Evolutionary conservation across 1,139 yeast genomes (phyloP), one percentile per base, ranked within the genome.

Genomic region (Nadsonia starkeyi-henricii): DNA sequence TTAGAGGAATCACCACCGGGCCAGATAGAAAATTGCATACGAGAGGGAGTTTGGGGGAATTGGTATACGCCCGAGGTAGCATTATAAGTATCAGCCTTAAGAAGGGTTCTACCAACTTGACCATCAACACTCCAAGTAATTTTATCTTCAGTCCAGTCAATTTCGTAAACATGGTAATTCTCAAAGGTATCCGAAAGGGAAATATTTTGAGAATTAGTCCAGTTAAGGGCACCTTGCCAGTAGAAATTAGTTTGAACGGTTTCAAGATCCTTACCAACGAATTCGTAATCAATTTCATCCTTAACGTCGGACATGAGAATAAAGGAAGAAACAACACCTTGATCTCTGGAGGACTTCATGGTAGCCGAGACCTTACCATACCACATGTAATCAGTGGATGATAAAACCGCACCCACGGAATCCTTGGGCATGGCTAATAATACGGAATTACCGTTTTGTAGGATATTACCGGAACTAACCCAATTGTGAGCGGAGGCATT

Each of bases 31-130:
- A 85, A 67, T 67, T 89, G 95, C 51, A 89, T 67, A 61, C 94
- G 77, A 47, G 91, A 72, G 1, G 97, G 97, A 2, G 96, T 86
- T 67, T 85, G 93, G n/a, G 97, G 97, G 69, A 64, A 89, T 52
- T 67, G 66, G 67, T 79, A 85, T 20, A 60, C 58, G 9, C 77
- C 69, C 12, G 75, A 54, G 18, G 95, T 83, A 4, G 65, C 63
- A 65, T 88, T 86, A 64, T 70, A 81, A 23, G 96, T 86, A 54
- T 77, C 84, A 19, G 68, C 67, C 61, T 70, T 82, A 47, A 72
- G 63, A 57, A 88, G 72, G 3, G 85, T 78, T 68, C 96, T 81
- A 39, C 80, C 79, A 15, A 64, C 64, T 41, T 71, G 68, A 45
- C 88, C 95, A 62, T 88, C 94, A 49, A 88, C 67, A 44, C 66